A percentile compares a stretch with the other conserved stretches of the same genome.
Evolutionary conservation across 2,329 filamentous ascomycete species (phyloP).

Genomic region (Xylaria sp.): DNA sequence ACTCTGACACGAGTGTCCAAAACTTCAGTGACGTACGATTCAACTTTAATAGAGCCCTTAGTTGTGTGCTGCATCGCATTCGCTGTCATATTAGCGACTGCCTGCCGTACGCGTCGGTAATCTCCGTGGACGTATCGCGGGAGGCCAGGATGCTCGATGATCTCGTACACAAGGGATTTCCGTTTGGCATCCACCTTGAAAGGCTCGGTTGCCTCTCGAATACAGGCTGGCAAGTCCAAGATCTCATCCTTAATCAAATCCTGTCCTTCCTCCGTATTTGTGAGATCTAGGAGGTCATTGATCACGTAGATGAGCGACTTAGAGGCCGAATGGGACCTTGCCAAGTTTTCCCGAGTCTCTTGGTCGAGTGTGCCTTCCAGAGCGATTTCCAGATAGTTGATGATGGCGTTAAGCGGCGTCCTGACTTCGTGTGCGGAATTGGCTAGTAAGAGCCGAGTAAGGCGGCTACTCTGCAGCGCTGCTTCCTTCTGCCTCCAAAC

Average conservation of each 20-base stretch:
- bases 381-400: slow-evolving; percentile 92
- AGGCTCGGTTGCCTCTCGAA: slow-evolving; percentile 76
- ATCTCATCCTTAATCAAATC: slow-evolving; percentile 78
- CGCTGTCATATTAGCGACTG: slow-evolving; percentile 78
- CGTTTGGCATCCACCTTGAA: slow-evolving; percentile 75
- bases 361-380: slow-evolving; percentile 77
- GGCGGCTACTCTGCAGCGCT: slow-evolving; percentile 77
- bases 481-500: slow-evolving; percentile 92
- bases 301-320: slow-evolving; percentile 94
- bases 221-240: slow-evolving; percentile 71
- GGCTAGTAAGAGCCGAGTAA: slow-evolving; percentile 77
- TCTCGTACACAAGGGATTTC: slow-evolving; percentile 72
- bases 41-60: slow-evolving; percentile 68
- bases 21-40: slow-evolving; percentile 64
- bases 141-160: slow-evolving; percentile 68
- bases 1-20: slow-evolving; percentile 62
- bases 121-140: slow-evolving; percentile 77
- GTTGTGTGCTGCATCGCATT: slow-evolving; percentile 83
- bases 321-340: slow-evolving; percentile 85
- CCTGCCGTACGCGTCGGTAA: slow-evolving; percentile 77
- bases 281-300: slow-evolving; percentile 86
- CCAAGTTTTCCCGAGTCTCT: slow-evolving; percentile 82
- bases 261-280: slow-evolving; percentile 83
- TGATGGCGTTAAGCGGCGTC: slow-evolving; percentile 89
- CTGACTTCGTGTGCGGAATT: slow-evolving; percentile 92